phyloP scores from a whole-genome alignment of 345 rosid genomes.

The Populus deltoides region DNA sequence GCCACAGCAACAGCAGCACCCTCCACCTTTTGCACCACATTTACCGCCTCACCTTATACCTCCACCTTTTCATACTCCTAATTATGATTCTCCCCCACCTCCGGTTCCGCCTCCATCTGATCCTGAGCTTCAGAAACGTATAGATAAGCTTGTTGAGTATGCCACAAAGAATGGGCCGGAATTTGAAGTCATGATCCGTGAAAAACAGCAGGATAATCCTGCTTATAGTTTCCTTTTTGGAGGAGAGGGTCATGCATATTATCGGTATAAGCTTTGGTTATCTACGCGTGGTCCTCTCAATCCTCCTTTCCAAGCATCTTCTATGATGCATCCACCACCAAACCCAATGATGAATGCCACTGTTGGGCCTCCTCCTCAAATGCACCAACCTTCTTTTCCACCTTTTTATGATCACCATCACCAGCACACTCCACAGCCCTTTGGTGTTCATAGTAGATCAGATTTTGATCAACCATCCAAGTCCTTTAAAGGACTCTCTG shows the following conservation, averaged over 20 bases:
- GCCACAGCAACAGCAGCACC: conserved; percentile 64
- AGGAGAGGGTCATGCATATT: conserved; percentile 88
- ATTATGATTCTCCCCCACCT: conserved; percentile 70
- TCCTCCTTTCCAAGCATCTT: conserved; percentile 55
- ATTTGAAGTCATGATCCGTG: conserved; percentile 94
- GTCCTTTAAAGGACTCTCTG: conserved; percentile 69
- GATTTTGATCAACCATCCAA: conserved; percentile 73
- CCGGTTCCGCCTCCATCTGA: conserved; percentile 81
- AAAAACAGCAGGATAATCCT: conserved; percentile 92
- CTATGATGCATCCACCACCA: conserved; percentile 64
- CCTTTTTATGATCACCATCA: conserved; percentile 73
- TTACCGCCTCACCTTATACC: conserved; percentile 61
- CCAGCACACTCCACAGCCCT: conserved; percentile 68
- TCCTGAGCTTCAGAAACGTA: conserved; percentile 91
- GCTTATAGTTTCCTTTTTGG: conserved; percentile 86
- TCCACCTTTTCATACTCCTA: conserved; percentile 55
- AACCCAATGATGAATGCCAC: conserved; percentile 62
- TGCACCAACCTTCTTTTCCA: conserved; percentile 76
- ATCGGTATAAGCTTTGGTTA: conserved; percentile 80
- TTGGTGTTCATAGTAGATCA: conserved; percentile 51
- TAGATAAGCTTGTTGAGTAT: conserved; percentile 96
- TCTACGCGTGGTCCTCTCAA: conserved; percentile 62
- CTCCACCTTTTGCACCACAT: conserved; percentile 62
- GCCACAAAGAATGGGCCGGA: conserved; percentile 87
- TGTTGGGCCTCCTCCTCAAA: conserved; percentile 55